Evolutionary conservation across 768 basidiomycete genomes (phyloP), one percentile per base, ranked within the genome.

Genomic region (Termitomyces sp.): DNA sequence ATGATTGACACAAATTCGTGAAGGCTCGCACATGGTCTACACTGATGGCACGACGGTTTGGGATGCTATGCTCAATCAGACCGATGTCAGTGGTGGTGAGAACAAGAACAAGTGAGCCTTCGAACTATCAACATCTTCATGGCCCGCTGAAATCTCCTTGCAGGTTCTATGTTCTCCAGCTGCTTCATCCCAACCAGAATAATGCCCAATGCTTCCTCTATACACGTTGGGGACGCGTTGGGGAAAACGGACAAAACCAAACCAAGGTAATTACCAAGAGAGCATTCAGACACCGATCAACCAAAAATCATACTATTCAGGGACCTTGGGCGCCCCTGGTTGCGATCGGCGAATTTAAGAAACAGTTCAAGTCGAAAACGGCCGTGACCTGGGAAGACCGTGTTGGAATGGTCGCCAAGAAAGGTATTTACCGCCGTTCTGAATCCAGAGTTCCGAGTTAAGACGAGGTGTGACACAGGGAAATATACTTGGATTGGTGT

Each of bases 41-140:
- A 57, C 63, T 40, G 64, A 56, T 5, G 75, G 76, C 47, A 64
- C 62, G 45, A 50, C 37, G 2, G 67, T 72, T 11, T 84, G 80
- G 80, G 82, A 84, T 62, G 81, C 81, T 37, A 83, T 81, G 78
- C 73, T 83, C 53, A 84, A 83, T 64, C 82, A 83, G 62, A 83
- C 82, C 1, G 74, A 82, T 58, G 71, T 83, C 47, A 75, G 74
- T 42, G 72, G 70, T 37, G 65, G 67, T 30, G 66, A 68, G 51
- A 82, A 82, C 62, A 82, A 82, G 70, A 83, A 83, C 63, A 83
- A 84, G 80, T 82, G 44, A 43, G 47, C 30, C 40, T 19, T 46
- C 19, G 19, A 17, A 24, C 28, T 45, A 24, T 42, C 38, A 22
- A 15, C 8, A 17, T 17, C 19, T 37, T 15, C 14, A 30, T 22